These are phyloP conservation scores for Saccharomyces hybrid DNA, from an alignment of 1,139 yeast genomes.

Conservation along the genomic window DNA sequence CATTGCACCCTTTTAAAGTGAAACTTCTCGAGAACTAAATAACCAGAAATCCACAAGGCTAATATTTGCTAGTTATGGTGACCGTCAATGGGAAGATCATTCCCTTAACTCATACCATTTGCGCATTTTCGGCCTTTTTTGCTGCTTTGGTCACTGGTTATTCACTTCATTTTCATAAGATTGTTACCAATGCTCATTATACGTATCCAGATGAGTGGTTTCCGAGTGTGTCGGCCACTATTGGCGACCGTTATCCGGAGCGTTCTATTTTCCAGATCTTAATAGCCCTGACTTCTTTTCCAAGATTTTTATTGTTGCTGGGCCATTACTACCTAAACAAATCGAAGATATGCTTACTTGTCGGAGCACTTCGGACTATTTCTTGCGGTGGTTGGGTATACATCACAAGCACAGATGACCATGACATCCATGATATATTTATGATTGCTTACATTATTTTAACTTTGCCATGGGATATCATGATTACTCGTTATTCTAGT, in stretches of 20 bases:
- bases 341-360: conserved; percentile 30
- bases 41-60: neutral
- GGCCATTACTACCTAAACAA: conserved; percentile 42
- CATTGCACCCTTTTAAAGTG: neutral
- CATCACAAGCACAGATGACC: conserved; percentile 94
- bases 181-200: conserved; percentile 75
- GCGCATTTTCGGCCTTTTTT: conserved; percentile 66
- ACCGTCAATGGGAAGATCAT: conserved; percentile 51
- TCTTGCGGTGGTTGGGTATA: conserved; percentile 99
- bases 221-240: conserved; percentile 93
- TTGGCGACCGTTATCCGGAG: conserved; percentile 95
- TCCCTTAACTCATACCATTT: conserved; percentile 62
- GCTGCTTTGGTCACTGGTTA: conserved; percentile 70
- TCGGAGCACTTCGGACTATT: conserved; percentile 76
- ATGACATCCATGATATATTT: conserved; percentile 90
- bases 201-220: conserved; percentile 99
- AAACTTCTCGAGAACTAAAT: neutral
- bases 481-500: conserved; percentile 51
- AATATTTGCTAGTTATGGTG: conserved; percentile 17
- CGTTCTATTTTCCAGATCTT: conserved; percentile 83
- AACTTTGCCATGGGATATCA: conserved; percentile 85
- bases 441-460: conserved; percentile 85
- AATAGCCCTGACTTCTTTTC: conserved; percentile 72
- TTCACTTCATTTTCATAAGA: conserved; percentile 71
- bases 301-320: conserved; percentile 68